phyloP scores from a whole-genome alignment of 2,329 filamentous ascomycete genomes.

The Alternaria rosae region DNA sequence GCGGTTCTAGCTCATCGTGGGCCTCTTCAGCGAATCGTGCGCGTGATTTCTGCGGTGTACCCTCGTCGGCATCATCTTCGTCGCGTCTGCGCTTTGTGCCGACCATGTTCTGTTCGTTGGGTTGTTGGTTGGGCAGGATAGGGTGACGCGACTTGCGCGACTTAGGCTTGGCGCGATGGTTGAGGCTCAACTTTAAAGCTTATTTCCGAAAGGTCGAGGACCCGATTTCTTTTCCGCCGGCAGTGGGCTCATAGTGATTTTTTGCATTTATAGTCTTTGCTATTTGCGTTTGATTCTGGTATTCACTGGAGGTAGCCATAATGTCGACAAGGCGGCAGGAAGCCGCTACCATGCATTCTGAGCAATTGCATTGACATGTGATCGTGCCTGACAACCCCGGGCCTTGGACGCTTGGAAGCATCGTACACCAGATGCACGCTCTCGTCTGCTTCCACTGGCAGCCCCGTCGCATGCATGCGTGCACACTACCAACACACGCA shows the following conservation, averaged over 20 bases:
- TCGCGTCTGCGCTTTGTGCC: constrained; percentile 44
- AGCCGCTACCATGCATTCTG: not conserved
- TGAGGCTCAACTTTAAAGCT: not conserved
- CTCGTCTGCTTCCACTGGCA: not conserved
- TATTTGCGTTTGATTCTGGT: not conserved
- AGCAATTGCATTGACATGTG: not conserved
- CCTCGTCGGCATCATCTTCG: constrained; percentile 27
- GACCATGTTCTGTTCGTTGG: constrained; percentile 31
- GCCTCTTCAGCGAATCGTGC: constrained; percentile 20
- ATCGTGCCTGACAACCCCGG: not conserved
- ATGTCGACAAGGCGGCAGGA: not conserved
- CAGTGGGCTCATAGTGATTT: not conserved
- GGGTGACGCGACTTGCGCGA: constrained; percentile 35
- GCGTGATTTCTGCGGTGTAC: constrained; percentile 39
- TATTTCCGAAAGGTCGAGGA: not conserved
- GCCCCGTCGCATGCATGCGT: not conserved
- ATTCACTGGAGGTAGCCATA: not conserved
- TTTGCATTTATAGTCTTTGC: not conserved
- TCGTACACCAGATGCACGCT: not conserved
- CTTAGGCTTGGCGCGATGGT: constrained; percentile 17
- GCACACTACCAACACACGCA: not conserved
- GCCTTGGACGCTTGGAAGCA: not conserved
- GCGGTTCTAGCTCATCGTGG: constrained; percentile 26
- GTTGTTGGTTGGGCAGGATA: constrained; percentile 9
- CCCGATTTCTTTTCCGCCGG: not conserved